A percentile compares a stretch with the other conserved stretches of the same genome.
phyloP scores from a whole-genome alignment of 306 rosid genomes.

The Senna tora region DNA sequence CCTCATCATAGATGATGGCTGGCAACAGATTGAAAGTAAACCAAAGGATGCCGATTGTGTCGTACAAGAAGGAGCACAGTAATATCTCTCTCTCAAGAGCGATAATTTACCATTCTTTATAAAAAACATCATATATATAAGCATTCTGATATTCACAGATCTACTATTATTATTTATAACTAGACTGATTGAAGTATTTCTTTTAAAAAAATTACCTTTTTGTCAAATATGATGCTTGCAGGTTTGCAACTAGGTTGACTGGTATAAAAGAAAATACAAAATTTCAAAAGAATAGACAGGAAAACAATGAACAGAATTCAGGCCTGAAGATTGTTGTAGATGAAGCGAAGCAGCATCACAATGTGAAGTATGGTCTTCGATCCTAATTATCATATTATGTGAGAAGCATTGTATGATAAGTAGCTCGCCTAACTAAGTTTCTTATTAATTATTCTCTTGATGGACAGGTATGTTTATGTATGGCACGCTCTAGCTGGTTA shows the following conservation, averaged over 20 bases:
- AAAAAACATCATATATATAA: neutral
- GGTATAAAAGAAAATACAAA: conserved; percentile 87
- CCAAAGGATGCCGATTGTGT: conserved; percentile 54
- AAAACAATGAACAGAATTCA: conserved; percentile 47
- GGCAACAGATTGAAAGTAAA: conserved; percentile 94
- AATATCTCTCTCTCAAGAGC: conserved; percentile 35
- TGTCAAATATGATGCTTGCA: conserved; percentile 40
- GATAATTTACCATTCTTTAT: neutral
- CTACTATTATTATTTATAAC: neutral
- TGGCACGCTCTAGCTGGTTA: conserved; percentile 99
- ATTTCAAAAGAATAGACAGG: conserved; percentile 67
- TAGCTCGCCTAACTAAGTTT: neutral
- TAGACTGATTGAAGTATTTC: conserved; percentile 9
- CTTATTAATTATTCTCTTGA: conserved; percentile 21
- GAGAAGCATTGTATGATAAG: conserved; percentile 2
- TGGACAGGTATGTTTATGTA: conserved; percentile 74
- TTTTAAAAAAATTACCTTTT: conserved; percentile 8
- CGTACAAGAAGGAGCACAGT: conserved; percentile 99
- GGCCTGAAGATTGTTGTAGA: conserved; percentile 90
- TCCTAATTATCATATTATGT: neutral
- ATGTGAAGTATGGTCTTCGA: conserved; percentile 68
- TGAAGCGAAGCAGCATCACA: conserved; percentile 75
- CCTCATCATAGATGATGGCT: conserved; percentile 94
- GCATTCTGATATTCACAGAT: neutral
- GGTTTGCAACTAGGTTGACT: conserved; percentile 88